Conservation (phyloP, 1,284 basidiomycete genomes). For the Peniophora sp. region DNA sequence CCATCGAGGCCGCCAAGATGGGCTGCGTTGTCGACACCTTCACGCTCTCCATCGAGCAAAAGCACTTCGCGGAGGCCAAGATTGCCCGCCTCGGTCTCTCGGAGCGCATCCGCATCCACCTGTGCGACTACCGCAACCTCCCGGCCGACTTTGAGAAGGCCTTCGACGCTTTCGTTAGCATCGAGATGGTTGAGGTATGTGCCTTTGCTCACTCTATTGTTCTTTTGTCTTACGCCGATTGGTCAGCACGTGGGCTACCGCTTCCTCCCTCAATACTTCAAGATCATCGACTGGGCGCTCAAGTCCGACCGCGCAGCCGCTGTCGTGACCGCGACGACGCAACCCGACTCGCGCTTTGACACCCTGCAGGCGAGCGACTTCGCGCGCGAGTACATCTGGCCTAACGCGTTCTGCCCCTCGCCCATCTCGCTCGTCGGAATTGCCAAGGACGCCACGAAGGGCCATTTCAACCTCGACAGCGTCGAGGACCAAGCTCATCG, state of each 20-base stretch:
- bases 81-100: conserved; percentile 42
- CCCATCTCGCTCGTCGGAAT: conserved; percentile 67
- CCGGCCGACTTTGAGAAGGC: conserved; percentile 52
- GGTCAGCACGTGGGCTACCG: not conserved
- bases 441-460: conserved; percentile 56
- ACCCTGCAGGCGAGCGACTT: conserved; percentile 80
- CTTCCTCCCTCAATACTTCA: conserved; percentile 48
- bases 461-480: conserved; percentile 76
- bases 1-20: conserved; percentile 27
- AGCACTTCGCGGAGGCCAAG: conserved; percentile 52
- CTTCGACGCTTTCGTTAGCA: conserved; percentile 68
- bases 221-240: not conserved
- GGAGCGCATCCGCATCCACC: conserved; percentile 57
- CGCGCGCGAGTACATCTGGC: conserved; percentile 90
- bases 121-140: conserved; percentile 71
- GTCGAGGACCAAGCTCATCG: conserved; percentile 83
- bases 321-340: conserved; percentile 77
- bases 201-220: not conserved
- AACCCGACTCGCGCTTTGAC: conserved; percentile 72
- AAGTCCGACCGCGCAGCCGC: conserved; percentile 66
- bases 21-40: conserved; percentile 53
- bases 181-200: conserved; percentile 78
- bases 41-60: conserved; percentile 69
- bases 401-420: conserved; percentile 82
- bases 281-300: conserved; percentile 73